phyloP scores from a whole-genome alignment of 306 rosid species.

The Medicago ruthenica region DNA sequence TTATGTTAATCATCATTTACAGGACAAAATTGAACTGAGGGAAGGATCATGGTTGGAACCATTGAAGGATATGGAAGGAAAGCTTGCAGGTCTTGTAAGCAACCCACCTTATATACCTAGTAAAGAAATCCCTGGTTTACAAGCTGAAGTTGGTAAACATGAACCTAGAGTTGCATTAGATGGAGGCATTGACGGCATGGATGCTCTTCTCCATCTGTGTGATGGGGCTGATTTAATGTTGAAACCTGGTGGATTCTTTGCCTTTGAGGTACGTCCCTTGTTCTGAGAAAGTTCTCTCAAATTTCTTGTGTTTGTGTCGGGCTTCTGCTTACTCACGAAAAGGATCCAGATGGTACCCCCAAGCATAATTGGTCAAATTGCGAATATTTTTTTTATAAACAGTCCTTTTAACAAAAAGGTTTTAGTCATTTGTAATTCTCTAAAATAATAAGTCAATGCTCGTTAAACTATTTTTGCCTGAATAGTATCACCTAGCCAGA shows the following conservation, averaged over 20 bases:
- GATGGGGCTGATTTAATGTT: constrained; percentile 73
- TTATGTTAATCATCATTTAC: constrained; percentile 36
- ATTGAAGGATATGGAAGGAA: constrained; percentile 67
- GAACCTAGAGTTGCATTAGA: constrained; percentile 84
- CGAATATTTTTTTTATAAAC: not conserved
- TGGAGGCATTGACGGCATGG: constrained; percentile 77
- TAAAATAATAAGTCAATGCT: not conserved
- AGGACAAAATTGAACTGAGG: constrained; percentile 72
- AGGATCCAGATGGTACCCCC: not conserved
- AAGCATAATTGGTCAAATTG: not conserved
- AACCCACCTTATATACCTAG: constrained; percentile 94
- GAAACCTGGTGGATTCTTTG: constrained; percentile 87
- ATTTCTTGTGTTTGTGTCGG: not conserved
- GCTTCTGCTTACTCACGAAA: constrained; percentile 1
- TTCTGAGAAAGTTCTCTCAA: not conserved
- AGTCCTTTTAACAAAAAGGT: not conserved
- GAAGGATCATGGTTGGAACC: constrained; percentile 94
- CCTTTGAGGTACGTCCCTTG: constrained; percentile 70
- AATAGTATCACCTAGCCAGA: not conserved
- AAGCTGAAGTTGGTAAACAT: constrained; percentile 88
- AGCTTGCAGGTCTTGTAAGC: constrained; percentile 77
- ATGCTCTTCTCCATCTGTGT: constrained; percentile 78
- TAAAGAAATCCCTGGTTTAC: constrained; percentile 67
- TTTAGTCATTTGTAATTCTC: not conserved
- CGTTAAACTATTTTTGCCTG: not conserved